These are phyloP conservation scores for Byssoonygena ceratinophila DNA, from an alignment of 2,329 filamentous ascomycete species.

Conservation along the genomic window DNA sequence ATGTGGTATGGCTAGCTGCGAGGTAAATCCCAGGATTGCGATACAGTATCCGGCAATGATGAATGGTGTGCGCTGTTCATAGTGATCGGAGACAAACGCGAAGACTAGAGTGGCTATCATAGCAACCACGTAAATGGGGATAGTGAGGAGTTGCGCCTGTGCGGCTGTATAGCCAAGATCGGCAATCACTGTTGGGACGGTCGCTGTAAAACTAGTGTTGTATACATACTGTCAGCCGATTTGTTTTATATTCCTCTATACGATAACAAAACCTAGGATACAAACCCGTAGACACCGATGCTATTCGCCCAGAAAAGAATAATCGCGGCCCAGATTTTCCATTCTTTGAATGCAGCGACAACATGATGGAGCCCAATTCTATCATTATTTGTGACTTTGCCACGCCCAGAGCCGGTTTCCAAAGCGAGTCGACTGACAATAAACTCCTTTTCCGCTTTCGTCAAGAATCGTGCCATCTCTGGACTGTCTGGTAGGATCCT, in stretches of 20 bases:
- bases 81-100: constrained; percentile 24
- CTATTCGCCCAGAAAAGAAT: constrained; percentile 19
- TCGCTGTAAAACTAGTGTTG: constrained; percentile 20
- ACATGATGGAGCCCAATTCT: constrained; percentile 35
- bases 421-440: constrained; percentile 25
- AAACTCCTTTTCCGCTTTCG: constrained; percentile 35
- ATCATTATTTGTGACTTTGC: constrained; percentile 22
- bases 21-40: constrained; percentile 50
- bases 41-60: constrained; percentile 55
- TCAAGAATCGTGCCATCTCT: constrained; percentile 48
- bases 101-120: constrained; percentile 21
- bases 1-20: constrained; percentile 40
- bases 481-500: constrained; percentile 60
- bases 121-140: constrained; percentile 24
- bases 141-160: constrained; percentile 32
- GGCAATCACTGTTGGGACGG: constrained; percentile 23
- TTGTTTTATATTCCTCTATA: background rate
- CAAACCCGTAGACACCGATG: constrained; percentile 20
- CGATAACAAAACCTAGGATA: constrained; percentile 7
- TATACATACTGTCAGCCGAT: constrained; percentile 13
- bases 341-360: constrained; percentile 38
- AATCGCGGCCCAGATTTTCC: constrained; percentile 35
- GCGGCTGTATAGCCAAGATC: constrained; percentile 33
- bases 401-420: constrained; percentile 18
- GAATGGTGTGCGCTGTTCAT: constrained; percentile 23